Percentiles rank a stretch among this genome's conserved stretches.
Evolutionary conservation across 2,329 filamentous ascomycete genomes (phyloP).

Genomic region (Colletotrichum lindemuthianum): DNA sequence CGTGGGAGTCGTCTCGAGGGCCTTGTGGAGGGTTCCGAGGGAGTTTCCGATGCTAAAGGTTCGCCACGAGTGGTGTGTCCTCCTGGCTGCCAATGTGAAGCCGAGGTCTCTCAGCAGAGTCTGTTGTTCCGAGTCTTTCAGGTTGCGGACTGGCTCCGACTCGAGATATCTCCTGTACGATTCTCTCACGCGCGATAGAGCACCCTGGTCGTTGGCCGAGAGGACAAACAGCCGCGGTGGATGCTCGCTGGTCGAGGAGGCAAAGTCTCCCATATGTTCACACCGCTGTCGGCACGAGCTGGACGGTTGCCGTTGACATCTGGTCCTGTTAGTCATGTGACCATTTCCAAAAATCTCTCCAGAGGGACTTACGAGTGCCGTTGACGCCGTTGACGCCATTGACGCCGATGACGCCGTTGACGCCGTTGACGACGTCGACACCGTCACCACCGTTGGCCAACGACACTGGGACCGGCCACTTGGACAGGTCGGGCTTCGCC

Average conservation of each 20-base stretch:
- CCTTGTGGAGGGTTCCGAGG: not conserved
- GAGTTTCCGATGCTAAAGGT: constrained; percentile 22
- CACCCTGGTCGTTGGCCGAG: constrained; percentile 53
- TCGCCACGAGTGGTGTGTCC: constrained; percentile 25
- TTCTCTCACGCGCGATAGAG: constrained; percentile 47
- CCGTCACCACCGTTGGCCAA: too few species aligned
- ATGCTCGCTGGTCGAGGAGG: not conserved
- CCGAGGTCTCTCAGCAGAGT: constrained; percentile 47
- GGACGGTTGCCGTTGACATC: constrained; percentile 4
- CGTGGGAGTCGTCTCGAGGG: not conserved
- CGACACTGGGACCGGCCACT: too few species aligned
- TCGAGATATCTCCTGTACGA: constrained; percentile 40
- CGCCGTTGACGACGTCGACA: too few species aligned
- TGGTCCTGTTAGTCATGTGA: not conserved
- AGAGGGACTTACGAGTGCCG: not conserved
- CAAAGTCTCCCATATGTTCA: constrained; percentile 9
- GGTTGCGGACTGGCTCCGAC: constrained; percentile 11
- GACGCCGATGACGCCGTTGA: too few species aligned
- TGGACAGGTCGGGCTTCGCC: not conserved
- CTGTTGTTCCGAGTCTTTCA: not conserved
- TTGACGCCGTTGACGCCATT: not conserved
- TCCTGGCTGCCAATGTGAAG: constrained; percentile 51
- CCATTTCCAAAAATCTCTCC: too few species aligned
- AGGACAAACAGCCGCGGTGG: constrained; percentile 52
- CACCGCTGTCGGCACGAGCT: constrained; percentile 21